phyloP scores from a whole-genome alignment of 1,284 basidiomycete species.

The Fomitopsis pinicola region DNA sequence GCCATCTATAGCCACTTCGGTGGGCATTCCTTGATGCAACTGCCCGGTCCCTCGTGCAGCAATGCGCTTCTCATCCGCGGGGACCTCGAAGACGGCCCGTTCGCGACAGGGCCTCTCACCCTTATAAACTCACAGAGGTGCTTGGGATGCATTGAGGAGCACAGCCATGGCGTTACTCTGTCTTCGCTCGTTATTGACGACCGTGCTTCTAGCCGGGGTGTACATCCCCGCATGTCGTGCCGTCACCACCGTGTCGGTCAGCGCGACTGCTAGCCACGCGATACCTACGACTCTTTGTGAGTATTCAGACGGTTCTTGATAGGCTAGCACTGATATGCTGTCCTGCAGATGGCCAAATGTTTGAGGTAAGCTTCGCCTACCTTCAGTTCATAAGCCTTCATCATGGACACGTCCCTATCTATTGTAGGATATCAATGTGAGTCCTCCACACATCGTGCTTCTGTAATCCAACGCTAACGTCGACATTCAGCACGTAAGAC shows the following conservation, averaged over 20 bases:
- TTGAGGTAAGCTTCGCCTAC: slow-evolving; percentile 24
- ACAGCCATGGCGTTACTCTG: not conserved
- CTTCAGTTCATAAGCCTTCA: not conserved
- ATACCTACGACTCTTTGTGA: slow-evolving; percentile 27
- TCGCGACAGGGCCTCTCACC: not conserved
- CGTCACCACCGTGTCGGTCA: slow-evolving; percentile 19
- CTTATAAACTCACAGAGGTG: not conserved
- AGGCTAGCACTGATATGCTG: not conserved
- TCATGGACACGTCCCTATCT: not conserved
- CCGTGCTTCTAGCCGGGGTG: not conserved
- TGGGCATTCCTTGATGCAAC: not conserved
- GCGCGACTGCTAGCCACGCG: slow-evolving; percentile 19
- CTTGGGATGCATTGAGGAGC: not conserved
- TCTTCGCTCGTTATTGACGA: not conserved
- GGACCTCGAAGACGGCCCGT: not conserved
- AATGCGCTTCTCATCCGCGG: not conserved
- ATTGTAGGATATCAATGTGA: slow-evolving; percentile 35
- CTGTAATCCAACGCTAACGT: too few relatives aligned
- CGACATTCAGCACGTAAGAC: not conserved
- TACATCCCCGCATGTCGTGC: slow-evolving; percentile 11
- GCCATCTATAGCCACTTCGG: not conserved
- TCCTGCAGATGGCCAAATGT: slow-evolving; percentile 34
- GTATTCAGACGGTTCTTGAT: slow-evolving; percentile 7
- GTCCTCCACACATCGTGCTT: slow-evolving; percentile 3
- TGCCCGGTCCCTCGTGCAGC: not conserved